phyloP scores from a whole-genome alignment of 176 grass and related monocot genomes.

The Oryza nivara region DNA sequence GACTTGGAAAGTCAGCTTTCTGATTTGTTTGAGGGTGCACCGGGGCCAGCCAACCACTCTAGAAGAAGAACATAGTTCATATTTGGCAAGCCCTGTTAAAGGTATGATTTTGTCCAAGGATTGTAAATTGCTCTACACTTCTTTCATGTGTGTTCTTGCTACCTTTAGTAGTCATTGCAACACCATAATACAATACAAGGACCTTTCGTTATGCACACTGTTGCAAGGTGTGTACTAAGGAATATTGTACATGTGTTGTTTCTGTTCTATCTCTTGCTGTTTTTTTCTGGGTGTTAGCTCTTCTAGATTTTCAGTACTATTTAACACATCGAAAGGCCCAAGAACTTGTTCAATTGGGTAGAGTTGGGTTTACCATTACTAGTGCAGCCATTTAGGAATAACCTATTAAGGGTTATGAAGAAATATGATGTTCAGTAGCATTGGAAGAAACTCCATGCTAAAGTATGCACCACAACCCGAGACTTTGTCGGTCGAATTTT shows the following conservation, averaged over 20 bases:
- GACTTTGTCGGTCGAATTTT: background rate
- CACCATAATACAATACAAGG: slow-evolving; percentile 31
- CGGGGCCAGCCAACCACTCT: slow-evolving; percentile 54
- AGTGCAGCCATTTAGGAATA: background rate
- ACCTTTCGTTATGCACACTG: slow-evolving; percentile 18
- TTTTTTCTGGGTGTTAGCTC: background rate
- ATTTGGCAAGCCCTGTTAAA: slow-evolving; percentile 24
- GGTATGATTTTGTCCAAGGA: slow-evolving; percentile 47
- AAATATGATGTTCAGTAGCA: slow-evolving; percentile 12
- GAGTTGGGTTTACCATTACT: slow-evolving; percentile 9
- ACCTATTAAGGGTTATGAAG: background rate
- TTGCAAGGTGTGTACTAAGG: slow-evolving; percentile 32
- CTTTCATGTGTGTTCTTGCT: slow-evolving; percentile 40
- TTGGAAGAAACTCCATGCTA: slow-evolving; percentile 6
- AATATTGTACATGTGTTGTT: slow-evolving; percentile 37
- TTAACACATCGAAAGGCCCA: background rate
- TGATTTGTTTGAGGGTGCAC: slow-evolving; percentile 80
- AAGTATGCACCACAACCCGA: background rate
- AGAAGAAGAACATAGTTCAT: slow-evolving; percentile 69
- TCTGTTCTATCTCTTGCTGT: background rate
- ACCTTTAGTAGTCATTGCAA: slow-evolving; percentile 28
- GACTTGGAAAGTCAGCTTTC: slow-evolving; percentile 83
- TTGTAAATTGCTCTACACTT: slow-evolving; percentile 19
- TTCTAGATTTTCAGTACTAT: slow-evolving; percentile 4
- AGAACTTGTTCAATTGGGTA: slow-evolving; percentile 14